These are phyloP conservation scores for Aureobasidium sp. DNA, from an alignment of 2,329 filamentous ascomycete species.

Conservation along the genomic window DNA sequence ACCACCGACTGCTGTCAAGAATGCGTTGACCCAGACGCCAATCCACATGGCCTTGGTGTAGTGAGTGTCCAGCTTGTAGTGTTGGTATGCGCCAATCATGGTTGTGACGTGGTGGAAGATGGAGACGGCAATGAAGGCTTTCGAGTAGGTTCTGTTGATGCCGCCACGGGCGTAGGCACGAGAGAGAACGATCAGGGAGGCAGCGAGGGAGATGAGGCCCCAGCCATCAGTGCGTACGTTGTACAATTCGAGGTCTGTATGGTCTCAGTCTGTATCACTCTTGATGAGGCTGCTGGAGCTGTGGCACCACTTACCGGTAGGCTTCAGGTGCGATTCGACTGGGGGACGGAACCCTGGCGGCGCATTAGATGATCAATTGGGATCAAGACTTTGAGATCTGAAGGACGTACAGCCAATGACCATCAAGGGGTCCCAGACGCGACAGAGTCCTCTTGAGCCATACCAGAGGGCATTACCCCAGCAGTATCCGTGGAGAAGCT, in stretches of 20 bases:
- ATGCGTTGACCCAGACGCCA: constrained; percentile 13
- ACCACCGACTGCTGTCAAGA: constrained; percentile 2
- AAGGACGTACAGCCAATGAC: constrained; percentile 26
- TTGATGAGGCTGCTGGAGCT: not conserved
- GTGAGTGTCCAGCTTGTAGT: constrained; percentile 28
- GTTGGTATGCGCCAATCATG: constrained; percentile 27
- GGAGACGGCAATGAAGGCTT: constrained; percentile 27
- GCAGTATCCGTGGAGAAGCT: constrained; percentile 27
- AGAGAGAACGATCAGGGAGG: constrained; percentile 27
- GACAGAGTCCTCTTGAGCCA: constrained; percentile 26
- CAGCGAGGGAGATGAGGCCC: constrained; percentile 28
- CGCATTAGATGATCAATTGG: not conserved
- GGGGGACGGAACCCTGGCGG: constrained; percentile 28
- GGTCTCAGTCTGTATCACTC: not conserved
- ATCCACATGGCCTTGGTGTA: constrained; percentile 23
- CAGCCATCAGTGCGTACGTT: constrained; percentile 32
- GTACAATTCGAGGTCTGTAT: constrained; percentile 32
- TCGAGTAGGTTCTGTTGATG: constrained; percentile 28
- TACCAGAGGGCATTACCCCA: constrained; percentile 33
- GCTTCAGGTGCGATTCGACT: constrained; percentile 20
- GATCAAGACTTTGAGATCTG: not conserved
- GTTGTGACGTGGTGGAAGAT: constrained; percentile 32
- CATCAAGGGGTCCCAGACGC: constrained; percentile 29
- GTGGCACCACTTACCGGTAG: constrained; percentile 21
- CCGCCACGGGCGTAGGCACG: constrained; percentile 27